phyloP scores from a whole-genome alignment of 257 asterid genomes.

The Catharanthus roseus region DNA sequence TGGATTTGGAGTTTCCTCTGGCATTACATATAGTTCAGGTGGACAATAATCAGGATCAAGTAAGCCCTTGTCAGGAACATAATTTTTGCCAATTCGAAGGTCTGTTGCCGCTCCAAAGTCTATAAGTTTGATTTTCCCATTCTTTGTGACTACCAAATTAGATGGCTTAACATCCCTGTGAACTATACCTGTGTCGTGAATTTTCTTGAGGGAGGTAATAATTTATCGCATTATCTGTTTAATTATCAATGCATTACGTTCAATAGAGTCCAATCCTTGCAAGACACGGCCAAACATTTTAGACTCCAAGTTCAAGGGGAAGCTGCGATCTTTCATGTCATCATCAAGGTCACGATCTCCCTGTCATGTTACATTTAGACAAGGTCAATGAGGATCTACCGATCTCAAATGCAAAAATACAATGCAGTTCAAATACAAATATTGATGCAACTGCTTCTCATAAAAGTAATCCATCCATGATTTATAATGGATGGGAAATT shows the following conservation, averaged over 20 bases:
- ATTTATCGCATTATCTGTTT: slow-evolving; percentile 95
- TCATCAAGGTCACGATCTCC: slow-evolving; percentile 90
- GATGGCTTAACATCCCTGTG: slow-evolving; percentile 97
- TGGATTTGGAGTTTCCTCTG: slow-evolving; percentile 94
- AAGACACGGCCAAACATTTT: slow-evolving; percentile 83
- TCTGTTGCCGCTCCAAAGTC: slow-evolving; percentile 99
- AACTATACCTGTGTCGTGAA: slow-evolving; percentile 81
- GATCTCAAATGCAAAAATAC: neutral
- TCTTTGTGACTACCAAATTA: slow-evolving; percentile 88
- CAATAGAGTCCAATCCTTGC: slow-evolving; percentile 55
- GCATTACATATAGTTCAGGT: slow-evolving; percentile 95
- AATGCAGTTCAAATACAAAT: neutral
- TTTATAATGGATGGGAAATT: neutral
- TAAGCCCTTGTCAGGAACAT: slow-evolving; percentile 65
- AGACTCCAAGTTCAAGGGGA: slow-evolving; percentile 80
- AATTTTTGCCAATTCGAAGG: slow-evolving; percentile 91
- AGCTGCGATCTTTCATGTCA: slow-evolving; percentile 74
- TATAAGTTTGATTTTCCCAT: slow-evolving; percentile 79
- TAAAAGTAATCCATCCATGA: neutral
- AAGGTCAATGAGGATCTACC: slow-evolving; percentile 3
- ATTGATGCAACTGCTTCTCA: neutral
- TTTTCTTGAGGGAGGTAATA: slow-evolving; percentile 78
- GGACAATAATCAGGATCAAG: slow-evolving; percentile 97
- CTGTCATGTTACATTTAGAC: slow-evolving; percentile 37
- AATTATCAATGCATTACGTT: slow-evolving; percentile 81